Evolutionary conservation across 306 rosid genomes (phyloP), one percentile per base, ranked within the genome.

Genomic region (Corylus americana): DNA sequence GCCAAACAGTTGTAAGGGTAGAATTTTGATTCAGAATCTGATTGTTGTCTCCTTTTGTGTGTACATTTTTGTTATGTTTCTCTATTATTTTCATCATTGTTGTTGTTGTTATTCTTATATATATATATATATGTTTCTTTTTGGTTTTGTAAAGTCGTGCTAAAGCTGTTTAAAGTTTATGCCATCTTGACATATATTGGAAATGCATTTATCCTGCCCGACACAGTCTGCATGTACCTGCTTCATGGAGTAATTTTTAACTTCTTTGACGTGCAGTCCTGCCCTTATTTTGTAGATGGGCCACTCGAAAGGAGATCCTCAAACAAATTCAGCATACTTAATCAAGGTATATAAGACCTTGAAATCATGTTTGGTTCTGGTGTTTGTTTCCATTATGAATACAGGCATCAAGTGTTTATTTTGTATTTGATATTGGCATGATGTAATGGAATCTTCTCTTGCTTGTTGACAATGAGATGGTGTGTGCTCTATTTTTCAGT

Each of bases 261-360:
- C 86, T 86, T 55, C 82, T 89, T 89, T 94, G 98, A 94, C 98
- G 82, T 90, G 91, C 90, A 91, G 91, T 92, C 88, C 86, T 92
- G 93, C 92, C 81, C 84, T 90, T 90, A 78, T 92, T 92, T 92
- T 91, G 97, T 92, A 94, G 98, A 82, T 82, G 47, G 89, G 83
- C 82, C 83, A 31, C 66, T 67, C 78, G 51, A 92, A 79, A 82
- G 97, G 87, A 70, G 92, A 91, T 82, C 84, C 89, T 73, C 93
- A 89, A 75, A 39, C 84, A 75, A 78, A 84, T 83, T 92, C 90
- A 18, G 94, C 87, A 22, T 95, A 90, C 79, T 78, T 90, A 82
- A 88, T 95, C 64, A 95, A 93, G 98, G 99, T 95, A 89, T 59
- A 78, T 79, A 11, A 71, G 50, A 74, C 74, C 73, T 77, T 63